Base-by-base conservation (phyloP, 805 yeast species). In the Kodamaea hsintzibuensis region DNA sequence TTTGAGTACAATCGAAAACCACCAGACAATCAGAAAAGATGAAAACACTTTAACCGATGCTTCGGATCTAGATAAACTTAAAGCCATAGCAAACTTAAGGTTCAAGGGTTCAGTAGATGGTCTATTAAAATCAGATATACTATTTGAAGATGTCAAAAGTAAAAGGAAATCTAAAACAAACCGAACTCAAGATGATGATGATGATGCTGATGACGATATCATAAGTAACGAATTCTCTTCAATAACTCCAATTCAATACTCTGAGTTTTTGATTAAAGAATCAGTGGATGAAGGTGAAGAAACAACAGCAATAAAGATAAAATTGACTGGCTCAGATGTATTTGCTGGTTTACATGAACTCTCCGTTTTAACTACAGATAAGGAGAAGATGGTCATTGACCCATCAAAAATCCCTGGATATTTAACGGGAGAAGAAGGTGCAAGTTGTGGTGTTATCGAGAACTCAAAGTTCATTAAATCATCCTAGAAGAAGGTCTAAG, bases 281-380 rank as follows among this genome's bases (percentile, higher is more conserved):
- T 67, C 67, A 35, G 50, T 55, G 8, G 44, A 51, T 6, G 42
- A 53, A 3, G 60, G 52, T 6, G 42, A 53, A 3, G 60, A 59
- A 1, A 56, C 55, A 12, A 51, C 52, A 2, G 55, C 68, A n/a
- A 67, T 73, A 6, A 69, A 62, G 18, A 42, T 74, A 57, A 72
- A 77, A 54, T 66, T 89, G 3, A 70, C 77, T 2, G 96, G 96
- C 1, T 75, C 72, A 16, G 96, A 89, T 64, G 79, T 90, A 0
- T 89, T 85, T 76, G 96, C 83, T 1, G 96, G 96, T 0, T 62
- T 89, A 39, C 91, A 88, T 66, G 86, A 88, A 61, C 72, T 89
- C 14, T 80, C 91, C 25, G 70, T 67, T 1, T 22, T 39, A 12
- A 58, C 67, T 1, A 49, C 55, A 0, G 64, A 65, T 14, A 50